phyloP scores from a whole-genome alignment of 495 filamentous ascomycete species.

The Lentithecium fluviatile region DNA sequence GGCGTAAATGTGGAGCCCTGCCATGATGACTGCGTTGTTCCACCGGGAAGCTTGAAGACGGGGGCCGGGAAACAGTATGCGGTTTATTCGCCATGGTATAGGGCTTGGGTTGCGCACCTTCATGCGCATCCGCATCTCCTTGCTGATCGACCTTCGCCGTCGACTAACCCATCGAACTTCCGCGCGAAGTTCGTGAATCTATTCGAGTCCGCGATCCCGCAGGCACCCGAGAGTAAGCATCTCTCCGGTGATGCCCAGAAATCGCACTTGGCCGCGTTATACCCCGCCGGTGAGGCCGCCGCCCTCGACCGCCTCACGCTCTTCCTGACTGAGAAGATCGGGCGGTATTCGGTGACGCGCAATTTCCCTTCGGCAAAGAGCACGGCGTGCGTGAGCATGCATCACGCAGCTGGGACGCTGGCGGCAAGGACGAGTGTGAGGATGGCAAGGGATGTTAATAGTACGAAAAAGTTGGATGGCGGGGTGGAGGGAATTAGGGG shows the following conservation, averaged over 20 bases:
- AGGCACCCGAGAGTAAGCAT: constrained; percentile 62
- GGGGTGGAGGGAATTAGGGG: constrained; percentile 64
- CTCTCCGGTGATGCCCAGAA: constrained; percentile 61
- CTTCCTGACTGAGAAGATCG: constrained; percentile 68
- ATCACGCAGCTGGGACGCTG: constrained; percentile 74
- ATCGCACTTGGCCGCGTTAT: constrained; percentile 57
- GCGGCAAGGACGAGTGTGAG: constrained; percentile 73
- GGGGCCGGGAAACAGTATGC: constrained; percentile 75
- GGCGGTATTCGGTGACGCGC: constrained; percentile 59
- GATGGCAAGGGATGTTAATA: constrained; percentile 66
- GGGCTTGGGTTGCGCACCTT: constrained; percentile 70
- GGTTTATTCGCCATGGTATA: constrained; percentile 81
- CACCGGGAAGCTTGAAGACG: constrained; percentile 63
- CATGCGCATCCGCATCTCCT: constrained; percentile 67
- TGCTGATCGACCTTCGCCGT: constrained; percentile 57
- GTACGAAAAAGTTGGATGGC: constrained; percentile 64
- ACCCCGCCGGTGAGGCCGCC: constrained; percentile 80
- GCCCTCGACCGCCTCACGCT: constrained; percentile 62
- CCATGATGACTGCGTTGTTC: constrained; percentile 80
- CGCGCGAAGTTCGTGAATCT: constrained; percentile 55
- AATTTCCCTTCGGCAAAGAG: constrained; percentile 59
- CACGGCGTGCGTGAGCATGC: constrained; percentile 75
- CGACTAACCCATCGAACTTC: constrained; percentile 57
- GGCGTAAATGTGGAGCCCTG: constrained; percentile 63
- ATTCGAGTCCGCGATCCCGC: constrained; percentile 65